Evolutionary conservation across 2,329 filamentous ascomycete genomes (phyloP), one percentile per base, ranked within the genome.

Genomic region (Mariannaea sp.): DNA sequence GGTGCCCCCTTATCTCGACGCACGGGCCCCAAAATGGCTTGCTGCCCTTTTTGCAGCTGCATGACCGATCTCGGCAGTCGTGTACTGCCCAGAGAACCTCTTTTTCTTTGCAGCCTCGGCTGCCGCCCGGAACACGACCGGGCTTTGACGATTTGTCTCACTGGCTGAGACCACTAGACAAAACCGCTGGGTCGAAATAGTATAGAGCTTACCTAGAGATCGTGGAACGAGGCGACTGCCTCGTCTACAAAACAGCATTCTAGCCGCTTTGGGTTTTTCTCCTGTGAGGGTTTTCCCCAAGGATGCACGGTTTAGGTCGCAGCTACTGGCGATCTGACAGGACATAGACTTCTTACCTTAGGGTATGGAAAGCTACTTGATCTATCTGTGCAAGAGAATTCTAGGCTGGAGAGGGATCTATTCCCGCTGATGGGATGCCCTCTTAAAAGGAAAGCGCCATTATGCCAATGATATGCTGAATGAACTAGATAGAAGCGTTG

Each of bases 201-300:
- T 43, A 48, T 19, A 53, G 50, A 55, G 52, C 52, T 55, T 55
- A 27, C 40, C 52, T 51, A 19, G 52, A 55, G 41, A 51, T 46
- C 35, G 22, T 29, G 29, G 47, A 55, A 20, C 5, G 52, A 51
- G 41, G 33, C 46, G 27, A n/a, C 10, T 38, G 42, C 14, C 52
- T 51, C 38, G 0, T 50, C 40, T 33, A 33, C 8, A 51, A 12
- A 55, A 14, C 46, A 55, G 46, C 35, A 22, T 51, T 47, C 43
- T 40, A 19, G 36, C 36, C 35, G 43, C 38, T 29, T 44, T 43
- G 22, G 38, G 43, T 39, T 54, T 54, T 54, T 54, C 51, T 46
- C 39, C 45, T 49, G 40, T 14, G 33, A 45, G 45, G 45, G 51
- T 39, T 54, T 49, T 41, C 51, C 51, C 40, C 16, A 45, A 54